Evolutionary conservation across 2,329 filamentous ascomycete genomes (phyloP), one percentile per base, ranked within the genome.

Genomic region (Colletotrichum endophyticum): DNA sequence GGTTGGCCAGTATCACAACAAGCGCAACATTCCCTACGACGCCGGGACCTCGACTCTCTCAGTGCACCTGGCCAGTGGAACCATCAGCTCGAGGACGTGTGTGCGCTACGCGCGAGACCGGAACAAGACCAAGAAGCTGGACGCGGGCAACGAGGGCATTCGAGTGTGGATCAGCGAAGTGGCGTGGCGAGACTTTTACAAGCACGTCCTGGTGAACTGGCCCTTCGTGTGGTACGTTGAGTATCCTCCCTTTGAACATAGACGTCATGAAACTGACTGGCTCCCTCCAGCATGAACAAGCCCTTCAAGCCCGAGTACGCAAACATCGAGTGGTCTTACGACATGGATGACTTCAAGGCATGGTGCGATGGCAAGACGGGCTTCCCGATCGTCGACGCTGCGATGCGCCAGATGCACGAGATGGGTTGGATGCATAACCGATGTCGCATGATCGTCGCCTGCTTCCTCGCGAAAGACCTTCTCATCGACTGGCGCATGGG

Each of bases 151-250:
- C 25, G 84, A 91, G 19, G 95, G 94, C 0, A 93, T 95, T 73
- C 87, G 90, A 67, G 88, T 89, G 0, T 98, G 95, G 95, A 95
- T 97, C 78, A 93, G 93, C 70, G 95, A 98, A 83, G 89, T 98
- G 5, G 95, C 95, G 0, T 97, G 95, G 95, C 89, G 95, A 16
- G 95, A 98, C 81, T 98, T 98, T 81, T 98, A 98, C 86, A 95
- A 93, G 81, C 95, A 97, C 82, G 94, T 98, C 5, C 86, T 98
- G 7, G 94, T 93, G 1, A 87, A 96, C 76, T 98, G 95, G 95
- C 96, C 96, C 0, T 96, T 96, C 80, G 88, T 96, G 8, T 95
- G 93, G 92, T 92, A 84, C 81, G 89, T 83, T 30, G 16, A 32
- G 6, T 25, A 12, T 63, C 30, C 30, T 66, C 16, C 39, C 22